Conservation (phyloP, 2,329 filamentous ascomycete genomes). For the Pseudogymnoascus sp. region DNA sequence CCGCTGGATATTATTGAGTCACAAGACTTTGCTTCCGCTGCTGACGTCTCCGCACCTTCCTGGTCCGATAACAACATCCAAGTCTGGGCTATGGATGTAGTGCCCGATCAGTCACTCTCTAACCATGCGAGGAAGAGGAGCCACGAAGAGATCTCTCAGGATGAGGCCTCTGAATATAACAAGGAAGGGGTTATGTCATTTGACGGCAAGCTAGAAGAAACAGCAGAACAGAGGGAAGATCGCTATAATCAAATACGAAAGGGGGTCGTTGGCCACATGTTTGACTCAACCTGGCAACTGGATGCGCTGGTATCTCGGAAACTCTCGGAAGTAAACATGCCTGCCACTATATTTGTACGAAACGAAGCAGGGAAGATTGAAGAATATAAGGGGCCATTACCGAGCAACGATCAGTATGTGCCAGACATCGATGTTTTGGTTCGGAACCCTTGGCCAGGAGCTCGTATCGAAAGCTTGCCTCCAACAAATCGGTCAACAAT, state of each 20-base stretch:
- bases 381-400: slow-evolving; percentile 60
- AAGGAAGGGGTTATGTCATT: slow-evolving; percentile 12
- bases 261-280: slow-evolving; percentile 66
- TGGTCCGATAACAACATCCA: slow-evolving; percentile 70
- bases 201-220: slow-evolving; percentile 20
- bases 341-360: slow-evolving; percentile 62
- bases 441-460: slow-evolving; percentile 71
- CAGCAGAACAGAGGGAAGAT: slow-evolving; percentile 32
- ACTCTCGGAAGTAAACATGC: slow-evolving; percentile 58
- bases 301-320: slow-evolving; percentile 61
- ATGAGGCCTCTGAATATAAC: neutral
- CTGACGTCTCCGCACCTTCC: slow-evolving; percentile 41
- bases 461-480: slow-evolving; percentile 57
- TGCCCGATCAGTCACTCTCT: slow-evolving; percentile 23
- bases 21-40: slow-evolving; percentile 26
- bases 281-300: slow-evolving; percentile 65
- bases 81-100: slow-evolving; percentile 73
- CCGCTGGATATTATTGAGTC: slow-evolving; percentile 67
- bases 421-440: slow-evolving; percentile 65
- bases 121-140: slow-evolving; percentile 36
- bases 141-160: slow-evolving; percentile 39
- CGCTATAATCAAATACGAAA: slow-evolving; percentile 45
- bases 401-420: slow-evolving; percentile 40
- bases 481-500: slow-evolving; percentile 55
- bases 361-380: slow-evolving; percentile 57